Conservation (phyloP, 2,329 filamentous ascomycete species). For the Magnaporthales sp. region DNA sequence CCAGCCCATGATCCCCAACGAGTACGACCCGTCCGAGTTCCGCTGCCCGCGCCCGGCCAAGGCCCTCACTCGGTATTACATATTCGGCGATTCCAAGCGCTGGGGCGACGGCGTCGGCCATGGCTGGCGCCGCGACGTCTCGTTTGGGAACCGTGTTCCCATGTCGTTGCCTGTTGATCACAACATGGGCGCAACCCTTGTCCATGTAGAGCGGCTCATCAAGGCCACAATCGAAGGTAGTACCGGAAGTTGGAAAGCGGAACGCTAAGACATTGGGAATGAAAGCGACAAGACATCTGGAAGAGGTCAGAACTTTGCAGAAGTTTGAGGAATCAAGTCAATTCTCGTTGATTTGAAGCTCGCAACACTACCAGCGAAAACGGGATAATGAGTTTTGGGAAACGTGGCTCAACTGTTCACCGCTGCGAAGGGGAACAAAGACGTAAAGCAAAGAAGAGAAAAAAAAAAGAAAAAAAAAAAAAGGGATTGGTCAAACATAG, state of each 20-base stretch:
- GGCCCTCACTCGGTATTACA: constrained; percentile 4
- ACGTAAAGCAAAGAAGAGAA: background rate
- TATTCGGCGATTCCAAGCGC: background rate
- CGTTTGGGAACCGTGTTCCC: constrained; percentile 4
- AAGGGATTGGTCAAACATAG: no score
- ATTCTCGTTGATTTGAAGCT: background rate
- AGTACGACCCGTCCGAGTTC: constrained; percentile 19
- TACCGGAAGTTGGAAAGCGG: background rate
- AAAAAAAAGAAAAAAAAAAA: background rate
- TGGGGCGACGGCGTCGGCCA: constrained; percentile 3
- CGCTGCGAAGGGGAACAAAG: background rate
- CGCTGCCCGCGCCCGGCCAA: constrained; percentile 17
- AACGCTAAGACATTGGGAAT: no score
- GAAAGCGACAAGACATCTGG: no score
- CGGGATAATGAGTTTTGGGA: background rate
- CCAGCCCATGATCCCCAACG: constrained; percentile 19
- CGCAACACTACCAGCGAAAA: background rate
- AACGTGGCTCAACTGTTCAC: background rate
- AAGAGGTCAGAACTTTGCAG: background rate
- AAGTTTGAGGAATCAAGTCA: no score
- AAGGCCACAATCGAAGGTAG: background rate
- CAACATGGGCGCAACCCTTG: background rate
- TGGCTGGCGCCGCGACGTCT: constrained; percentile 4
- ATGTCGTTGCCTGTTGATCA: constrained; percentile 1
- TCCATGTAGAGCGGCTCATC: background rate